Conservation (phyloP, 768 basidiomycete genomes). For the Gelatoporia subvermispora region DNA sequence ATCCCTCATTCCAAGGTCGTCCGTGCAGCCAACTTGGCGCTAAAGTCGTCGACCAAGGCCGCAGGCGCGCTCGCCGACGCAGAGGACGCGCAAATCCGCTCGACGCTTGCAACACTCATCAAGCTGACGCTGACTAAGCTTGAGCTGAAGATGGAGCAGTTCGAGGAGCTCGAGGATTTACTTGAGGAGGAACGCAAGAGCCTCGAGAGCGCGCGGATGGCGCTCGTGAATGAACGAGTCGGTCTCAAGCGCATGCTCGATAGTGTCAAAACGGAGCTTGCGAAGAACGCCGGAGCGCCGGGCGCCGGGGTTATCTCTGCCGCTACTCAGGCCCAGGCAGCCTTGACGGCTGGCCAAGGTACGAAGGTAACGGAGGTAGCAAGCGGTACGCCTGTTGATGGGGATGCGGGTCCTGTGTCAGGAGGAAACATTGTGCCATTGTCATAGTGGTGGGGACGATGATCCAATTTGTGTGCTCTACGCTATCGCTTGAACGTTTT, state of each 20-base stretch:
- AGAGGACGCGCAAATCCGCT: slow-evolving; percentile 77
- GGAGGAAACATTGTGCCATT: slow-evolving; percentile 34
- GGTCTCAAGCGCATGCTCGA: slow-evolving; percentile 71
- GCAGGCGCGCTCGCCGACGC: slow-evolving; percentile 75
- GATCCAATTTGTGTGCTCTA: too few relatives aligned
- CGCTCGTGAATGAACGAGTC: slow-evolving; percentile 74
- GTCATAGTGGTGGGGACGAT: slow-evolving; percentile 3
- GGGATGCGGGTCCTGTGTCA: slow-evolving; percentile 48
- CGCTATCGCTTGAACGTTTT: too few relatives aligned
- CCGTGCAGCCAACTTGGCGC: slow-evolving; percentile 81
- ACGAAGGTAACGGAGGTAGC: slow-evolving; percentile 50
- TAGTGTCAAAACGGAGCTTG: slow-evolving; percentile 57
- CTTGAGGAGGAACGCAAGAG: slow-evolving; percentile 86
- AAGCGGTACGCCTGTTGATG: slow-evolving; percentile 39
- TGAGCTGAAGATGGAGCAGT: slow-evolving; percentile 91
- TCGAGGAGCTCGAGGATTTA: slow-evolving; percentile 89
- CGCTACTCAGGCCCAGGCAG: slow-evolving; percentile 29
- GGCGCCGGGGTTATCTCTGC: slow-evolving; percentile 22
- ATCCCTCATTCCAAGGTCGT: slow-evolving; percentile 71
- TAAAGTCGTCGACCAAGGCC: slow-evolving; percentile 84
- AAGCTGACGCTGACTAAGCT: slow-evolving; percentile 83
- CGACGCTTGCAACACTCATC: slow-evolving; percentile 78
- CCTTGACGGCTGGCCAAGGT: slow-evolving; percentile 58
- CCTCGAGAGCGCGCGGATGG: slow-evolving; percentile 77
- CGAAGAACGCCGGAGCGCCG: slow-evolving; percentile 29